phyloP scores from a whole-genome alignment of 441 rosid species.

The Lepidium campestre region DNA sequence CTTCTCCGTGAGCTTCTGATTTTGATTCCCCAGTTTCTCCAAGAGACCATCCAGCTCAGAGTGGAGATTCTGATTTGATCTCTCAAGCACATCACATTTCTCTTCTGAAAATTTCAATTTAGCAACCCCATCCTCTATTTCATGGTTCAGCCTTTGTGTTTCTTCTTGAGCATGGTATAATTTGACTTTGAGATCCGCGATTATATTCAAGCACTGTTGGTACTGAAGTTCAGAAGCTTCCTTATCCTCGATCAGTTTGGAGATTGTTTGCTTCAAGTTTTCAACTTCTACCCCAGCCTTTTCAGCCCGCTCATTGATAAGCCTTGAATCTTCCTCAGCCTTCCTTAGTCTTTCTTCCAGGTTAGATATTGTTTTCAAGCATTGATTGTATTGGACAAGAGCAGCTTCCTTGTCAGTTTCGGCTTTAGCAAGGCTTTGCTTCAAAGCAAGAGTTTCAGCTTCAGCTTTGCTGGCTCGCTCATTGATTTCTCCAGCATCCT shows the following conservation, averaged over 20 bases:
- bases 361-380: constrained; percentile 49
- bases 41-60: constrained; percentile 54
- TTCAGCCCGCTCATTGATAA: constrained; percentile 41
- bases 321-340: constrained; percentile 53
- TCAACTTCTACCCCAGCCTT: constrained; percentile 64
- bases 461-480: constrained; percentile 61
- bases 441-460: constrained; percentile 44
- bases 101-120: constrained; percentile 79
- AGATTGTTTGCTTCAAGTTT: constrained; percentile 49
- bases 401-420: constrained; percentile 64
- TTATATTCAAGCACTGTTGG: constrained; percentile 68
- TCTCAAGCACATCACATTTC: constrained; percentile 68
- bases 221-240: constrained; percentile 61
- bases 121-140: constrained; percentile 55
- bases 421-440: constrained; percentile 43
- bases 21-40: constrained; percentile 61
- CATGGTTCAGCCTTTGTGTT: constrained; percentile 56
- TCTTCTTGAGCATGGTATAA: constrained; percentile 59
- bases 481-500: constrained; percentile 47
- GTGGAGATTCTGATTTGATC: constrained; percentile 66
- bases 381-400: constrained; percentile 43
- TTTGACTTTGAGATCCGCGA: constrained; percentile 58
- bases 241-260: constrained; percentile 57
- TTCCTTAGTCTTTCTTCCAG: constrained; percentile 54
- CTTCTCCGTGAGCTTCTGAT: constrained; percentile 72